Percentiles rank a stretch among this genome's conserved stretches.
These are phyloP conservation scores for Eucalyptus brandiana DNA, from an alignment of 345 rosid species.

Conservation along the genomic window DNA sequence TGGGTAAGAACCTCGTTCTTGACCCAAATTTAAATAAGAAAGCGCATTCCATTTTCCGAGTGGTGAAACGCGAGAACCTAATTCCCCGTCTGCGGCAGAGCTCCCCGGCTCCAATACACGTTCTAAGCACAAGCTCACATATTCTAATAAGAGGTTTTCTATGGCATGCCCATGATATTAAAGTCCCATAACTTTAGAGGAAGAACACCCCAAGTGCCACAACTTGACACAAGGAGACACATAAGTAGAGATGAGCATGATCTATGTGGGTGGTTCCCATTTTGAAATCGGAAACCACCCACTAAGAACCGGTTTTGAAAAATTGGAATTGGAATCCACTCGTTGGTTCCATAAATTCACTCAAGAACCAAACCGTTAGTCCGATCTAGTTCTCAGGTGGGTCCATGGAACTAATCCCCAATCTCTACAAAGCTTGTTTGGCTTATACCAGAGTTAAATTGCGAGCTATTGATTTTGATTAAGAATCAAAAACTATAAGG, in stretches of 20 bases:
- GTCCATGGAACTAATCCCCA: too few relatives aligned
- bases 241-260: fast-evolving
- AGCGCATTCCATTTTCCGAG: not conserved
- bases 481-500: too few relatives aligned
- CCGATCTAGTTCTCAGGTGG: fast-evolving
- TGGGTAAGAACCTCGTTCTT: not conserved
- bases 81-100: not conserved
- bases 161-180: not conserved
- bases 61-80: not conserved
- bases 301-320: fast-evolving
- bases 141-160: not conserved
- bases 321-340: too few relatives aligned
- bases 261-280: too few relatives aligned
- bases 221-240: too few relatives aligned
- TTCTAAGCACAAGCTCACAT: not conserved
- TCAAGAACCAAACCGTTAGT: fast-evolving
- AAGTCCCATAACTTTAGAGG: not conserved
- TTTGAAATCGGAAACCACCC: too few relatives aligned
- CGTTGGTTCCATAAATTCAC: fast-evolving
- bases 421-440: too few relatives aligned
- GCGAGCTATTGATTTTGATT: too few relatives aligned
- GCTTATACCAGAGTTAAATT: too few relatives aligned
- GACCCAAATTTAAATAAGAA: not conserved
- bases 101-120: not conserved
- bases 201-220: too few relatives aligned